Base-by-base conservation (phyloP, 1,139 yeast species). In the Zhuliangozyma blackwelliae region DNA sequence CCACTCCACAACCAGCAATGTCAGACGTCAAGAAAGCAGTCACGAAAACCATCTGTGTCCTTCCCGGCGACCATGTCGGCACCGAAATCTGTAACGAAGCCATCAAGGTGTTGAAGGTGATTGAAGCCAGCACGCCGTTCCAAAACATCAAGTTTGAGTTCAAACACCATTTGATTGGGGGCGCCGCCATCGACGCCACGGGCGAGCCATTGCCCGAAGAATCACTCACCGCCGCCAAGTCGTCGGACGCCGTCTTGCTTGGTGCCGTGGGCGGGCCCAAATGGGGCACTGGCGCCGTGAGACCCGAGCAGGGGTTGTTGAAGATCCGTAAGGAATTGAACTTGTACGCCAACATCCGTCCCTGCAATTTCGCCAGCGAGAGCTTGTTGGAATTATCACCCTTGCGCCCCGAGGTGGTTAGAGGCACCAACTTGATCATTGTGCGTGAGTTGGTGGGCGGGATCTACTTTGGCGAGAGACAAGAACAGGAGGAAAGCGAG, bases 201-300 rank as follows among this genome's bases (percentile, higher is more conserved):
- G 98, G 98, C 37, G 79, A 60, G 32, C 97, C 98, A 39, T 73
- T 92, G 48, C 88, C 97, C n/a, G 95, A 83, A 45, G 94, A 74
- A 38, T 75, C 97, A 2, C 73, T 92, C 36, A 85, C 70, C 35
- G 88, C 95, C n/a, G 79, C 97, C 34, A 89, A 86, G 63, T 65
- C 66, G 32, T 84, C 97, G 1, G 95, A 92, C 58, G 98, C 98
- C 27, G 96, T 92, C 13, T 69, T 92, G 46, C 73, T 92, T 41
- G 98, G 98, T 46, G 97, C 98, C 5, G 98, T 92, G 22, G 98
- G 98, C 46, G 98, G 98, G 23, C 98, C 98, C 43, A 92, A 92
- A 65, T 92, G 98, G 98, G 94, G 95, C 27, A 86, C 97, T 27
- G 97, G 92, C 25, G 55, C 75, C 11, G 97, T 92, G 35, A 82